A percentile compares a stretch with the other conserved stretches of the same genome.
phyloP scores from a whole-genome alignment of 345 rosid genomes.

The Eucalyptus polyanthemos region DNA sequence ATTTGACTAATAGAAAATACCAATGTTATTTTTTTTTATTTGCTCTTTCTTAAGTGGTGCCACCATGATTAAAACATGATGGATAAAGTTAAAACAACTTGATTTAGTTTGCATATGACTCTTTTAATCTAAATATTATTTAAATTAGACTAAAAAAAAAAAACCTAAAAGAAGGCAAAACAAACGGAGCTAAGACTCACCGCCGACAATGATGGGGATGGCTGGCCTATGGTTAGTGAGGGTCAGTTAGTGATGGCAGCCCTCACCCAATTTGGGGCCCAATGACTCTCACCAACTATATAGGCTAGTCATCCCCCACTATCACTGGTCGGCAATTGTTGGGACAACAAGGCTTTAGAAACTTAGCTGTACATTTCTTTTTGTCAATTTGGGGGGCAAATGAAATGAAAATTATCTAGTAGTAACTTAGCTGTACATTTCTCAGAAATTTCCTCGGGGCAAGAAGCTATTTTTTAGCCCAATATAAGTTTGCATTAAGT shows the following conservation, averaged over 20 bases:
- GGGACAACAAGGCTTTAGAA: background rate
- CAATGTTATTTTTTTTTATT: fast-evolving
- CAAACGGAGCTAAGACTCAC: fast-evolving
- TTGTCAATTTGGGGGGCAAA: background rate
- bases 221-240: fast-evolving
- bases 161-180: background rate
- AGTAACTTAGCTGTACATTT: background rate
- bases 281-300: fast-evolving
- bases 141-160: too few species aligned
- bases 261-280: background rate
- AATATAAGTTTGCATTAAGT: background rate
- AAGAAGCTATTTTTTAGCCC: background rate
- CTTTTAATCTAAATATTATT: too few species aligned
- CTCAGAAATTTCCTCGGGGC: background rate
- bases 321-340: fast-evolving
- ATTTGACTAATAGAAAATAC: fast-evolving
- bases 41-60: fast-evolving
- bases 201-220: fast-evolving
- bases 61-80: background rate
- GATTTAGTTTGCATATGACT: fast-evolving
- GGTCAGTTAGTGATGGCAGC: fast-evolving
- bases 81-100: too few species aligned
- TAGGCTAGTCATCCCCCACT: background rate
- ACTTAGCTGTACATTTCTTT: background rate
- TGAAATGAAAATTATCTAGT: fast-evolving